Evolutionary conservation across 2,329 filamentous ascomycete genomes (phyloP), one percentile per base, ranked within the genome.

Genomic region (Annulohypoxylon truncatum): DNA sequence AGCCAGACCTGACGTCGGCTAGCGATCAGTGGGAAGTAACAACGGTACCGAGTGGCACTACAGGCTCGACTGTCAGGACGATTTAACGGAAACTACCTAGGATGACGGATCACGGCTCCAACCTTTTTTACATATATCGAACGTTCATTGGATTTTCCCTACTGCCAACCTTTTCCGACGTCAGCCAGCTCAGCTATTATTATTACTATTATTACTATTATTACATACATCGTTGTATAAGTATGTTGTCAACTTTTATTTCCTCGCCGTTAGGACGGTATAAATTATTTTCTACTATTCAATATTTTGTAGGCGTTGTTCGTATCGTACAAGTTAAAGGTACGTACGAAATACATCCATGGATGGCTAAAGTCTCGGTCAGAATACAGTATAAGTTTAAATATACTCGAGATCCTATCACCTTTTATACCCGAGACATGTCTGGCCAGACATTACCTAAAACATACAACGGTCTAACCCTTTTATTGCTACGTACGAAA

Each of bases 1-100:
- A 57, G 57, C 22, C n/a, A 61, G 61, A 47, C 65, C 35, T 66
- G 56, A 66, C 66, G 55, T 69, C 66, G 66, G 66, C 56, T 64
- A 69, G 63, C 52, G 42, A 64, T 64, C 53, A 63, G 33, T 52
- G 22, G 44, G 22, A 47, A 26, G 44, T 29, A 48, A 48, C 44
- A 66, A 61, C 59, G 55, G 64, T 69, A 61, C 59, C 57, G 44
- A 66, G 59, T 68, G 50, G 29, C 64, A 66, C 64, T 24, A 42
- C 59, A 62, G 53, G 26, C 40, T 20, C 24, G 51, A 56, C 24
- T 55, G 48, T 56, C 52, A 51, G 35, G 15, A 31, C 10, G 26
- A 33, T 42, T 42, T 4, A 31, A 44, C 33, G 18, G 20, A 46
- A 38, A 44, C 47, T 52, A 38, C 33, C 47, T 52, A 56, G 46